phyloP scores from a whole-genome alignment of 371 early-diverging fungal genomes.

The Apophysomyces variabilis region DNA sequence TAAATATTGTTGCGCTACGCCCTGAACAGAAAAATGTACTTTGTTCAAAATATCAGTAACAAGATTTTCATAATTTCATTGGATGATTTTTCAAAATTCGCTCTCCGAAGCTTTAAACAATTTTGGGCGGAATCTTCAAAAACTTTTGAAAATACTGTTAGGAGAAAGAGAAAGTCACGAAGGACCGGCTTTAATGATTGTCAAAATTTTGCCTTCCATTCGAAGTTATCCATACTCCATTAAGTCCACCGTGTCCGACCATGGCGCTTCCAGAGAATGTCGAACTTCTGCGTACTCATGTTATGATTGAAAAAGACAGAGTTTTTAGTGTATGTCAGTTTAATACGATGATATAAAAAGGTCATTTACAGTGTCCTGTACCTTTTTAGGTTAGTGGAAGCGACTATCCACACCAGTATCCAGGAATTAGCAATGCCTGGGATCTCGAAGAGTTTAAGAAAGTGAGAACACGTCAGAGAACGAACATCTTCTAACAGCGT shows the following conservation, averaged over 20 bases:
- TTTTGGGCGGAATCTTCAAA: too few relatives aligned
- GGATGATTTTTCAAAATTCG: too few relatives aligned
- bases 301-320: constrained; percentile 63
- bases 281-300: constrained; percentile 57
- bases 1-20: too few relatives aligned
- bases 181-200: constrained; percentile 4
- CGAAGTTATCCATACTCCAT: neutral
- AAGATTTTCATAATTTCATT: too few relatives aligned
- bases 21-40: too few relatives aligned
- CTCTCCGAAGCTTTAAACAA: too few relatives aligned
- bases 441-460: constrained; percentile 67
- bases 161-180: neutral
- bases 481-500: neutral
- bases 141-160: too few relatives aligned
- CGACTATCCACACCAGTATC: constrained; percentile 69
- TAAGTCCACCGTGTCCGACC: neutral
- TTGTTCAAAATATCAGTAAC: too few relatives aligned
- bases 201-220: constrained; percentile 1
- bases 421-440: constrained; percentile 59
- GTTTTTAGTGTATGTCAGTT: constrained; percentile 55
- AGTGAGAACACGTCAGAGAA: constrained; percentile 34
- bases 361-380: neutral
- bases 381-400: constrained; percentile 59
- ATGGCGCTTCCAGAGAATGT: constrained; percentile 35
- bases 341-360: neutral